Percentiles rank a stretch among this genome's conserved stretches.
Evolutionary conservation across 106 monocot genomes (phyloP).

Genomic region (Acorus gramineus): DNA sequence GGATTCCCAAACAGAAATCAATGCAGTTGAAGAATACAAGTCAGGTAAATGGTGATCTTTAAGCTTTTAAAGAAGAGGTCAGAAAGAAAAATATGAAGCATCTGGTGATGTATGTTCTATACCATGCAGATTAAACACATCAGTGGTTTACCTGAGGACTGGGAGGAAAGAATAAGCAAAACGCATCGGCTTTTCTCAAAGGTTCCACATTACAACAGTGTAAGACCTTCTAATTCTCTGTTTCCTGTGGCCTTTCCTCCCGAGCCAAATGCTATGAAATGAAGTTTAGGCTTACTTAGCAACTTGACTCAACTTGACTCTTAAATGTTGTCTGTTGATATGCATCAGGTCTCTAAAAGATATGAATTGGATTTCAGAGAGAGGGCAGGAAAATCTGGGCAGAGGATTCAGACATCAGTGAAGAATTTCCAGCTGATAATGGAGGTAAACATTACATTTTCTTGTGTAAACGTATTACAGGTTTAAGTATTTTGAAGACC

Average conservation of each 20-base stretch:
- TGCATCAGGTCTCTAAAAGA: constrained; percentile 38
- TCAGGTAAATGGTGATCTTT: constrained; percentile 29
- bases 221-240: constrained; percentile 12
- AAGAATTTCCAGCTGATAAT: constrained; percentile 90
- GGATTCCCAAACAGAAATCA: constrained; percentile 78
- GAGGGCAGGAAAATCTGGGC: constrained; percentile 41
- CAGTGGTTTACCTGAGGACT: constrained; percentile 58
- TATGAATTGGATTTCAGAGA: constrained; percentile 93
- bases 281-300: too few species aligned
- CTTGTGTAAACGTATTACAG: not conserved
- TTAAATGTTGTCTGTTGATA: too few species aligned
- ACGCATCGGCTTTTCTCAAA: constrained; percentile 54
- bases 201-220: constrained; percentile 65
- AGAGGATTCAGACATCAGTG: constrained; percentile 56
- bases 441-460: constrained; percentile 41
- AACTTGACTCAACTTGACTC: too few species aligned
- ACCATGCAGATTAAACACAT: constrained; percentile 68
- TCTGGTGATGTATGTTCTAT: not conserved
- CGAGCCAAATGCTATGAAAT: too few species aligned
- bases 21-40: constrained; percentile 60
- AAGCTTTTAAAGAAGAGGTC: not conserved
- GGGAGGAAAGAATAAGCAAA: constrained; percentile 54
- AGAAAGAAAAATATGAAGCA: not conserved
- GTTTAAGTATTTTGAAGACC: too few species aligned
- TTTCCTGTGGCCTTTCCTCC: not conserved